Base-by-base conservation (phyloP, 2,329 filamentous ascomycete genomes). In the Colletotrichum brevisporum region DNA sequence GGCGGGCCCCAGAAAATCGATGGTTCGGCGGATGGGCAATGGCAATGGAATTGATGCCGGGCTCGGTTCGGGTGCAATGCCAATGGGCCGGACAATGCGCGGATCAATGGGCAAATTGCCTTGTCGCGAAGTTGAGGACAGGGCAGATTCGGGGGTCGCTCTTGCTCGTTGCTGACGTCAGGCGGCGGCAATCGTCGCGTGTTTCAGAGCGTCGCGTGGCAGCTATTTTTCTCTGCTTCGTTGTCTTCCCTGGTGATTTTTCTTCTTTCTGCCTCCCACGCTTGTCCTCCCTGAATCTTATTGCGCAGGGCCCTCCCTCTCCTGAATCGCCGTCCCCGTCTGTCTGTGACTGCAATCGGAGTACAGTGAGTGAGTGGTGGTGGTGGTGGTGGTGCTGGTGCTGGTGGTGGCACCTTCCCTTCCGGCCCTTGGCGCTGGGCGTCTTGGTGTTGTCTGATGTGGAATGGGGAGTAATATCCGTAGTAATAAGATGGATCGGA, bases 141-240 rank as follows among this genome's bases (percentile, higher is more conserved):
- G 57, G n/a, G 26, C 57, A 13, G 41, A 48, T 31, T 18, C 45
- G 5, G 50, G 31, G 4, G 21, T 24, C 4, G 21, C 21, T 24
- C 21, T 24, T 24, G 21, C 21, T 24, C 21, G 21, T 50, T 36
- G 60, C 65, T 68, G 60, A 65, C 65, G 65, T 68, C 60, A 68
- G 64, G 53, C 27, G 26, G 27, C 39, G 15, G 60, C 41, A 65
- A 59, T 65, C 48, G 53, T 59, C 53, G 45, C 39, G 61, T 59
- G 65, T 68, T 68, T 68, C 61, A 68, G 54, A 65, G 54, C 53
- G 51, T 59, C 41, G 60, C 41, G 61, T 36, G 53, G 61, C 48
- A 50, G 57, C 15, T n/a, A 10, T 13, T 53, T 54, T 54, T 21
- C 53, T 27, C 12, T 27, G n/a, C 27, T 18, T 18, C n/a, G 21